Percentiles rank a stretch among this genome's conserved stretches.
phyloP scores from a whole-genome alignment of 352 stramenopile genomes.

The Globisporangium mamillatum region DNA sequence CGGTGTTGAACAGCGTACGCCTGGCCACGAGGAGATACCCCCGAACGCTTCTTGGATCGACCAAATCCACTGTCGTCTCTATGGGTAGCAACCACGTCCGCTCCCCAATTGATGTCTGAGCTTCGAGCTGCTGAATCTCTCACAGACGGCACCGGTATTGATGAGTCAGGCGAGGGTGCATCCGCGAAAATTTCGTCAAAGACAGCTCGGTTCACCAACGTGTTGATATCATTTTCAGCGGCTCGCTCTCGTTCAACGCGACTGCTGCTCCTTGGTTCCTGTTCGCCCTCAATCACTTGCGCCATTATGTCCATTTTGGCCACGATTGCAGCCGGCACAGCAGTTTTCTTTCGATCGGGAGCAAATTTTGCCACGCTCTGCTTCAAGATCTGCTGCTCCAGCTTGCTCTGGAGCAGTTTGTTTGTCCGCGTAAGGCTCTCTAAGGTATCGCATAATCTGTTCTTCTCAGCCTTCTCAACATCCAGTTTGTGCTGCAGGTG shows the following conservation, averaged over 20 bases:
- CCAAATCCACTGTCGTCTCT: neutral
- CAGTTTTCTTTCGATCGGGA: constrained; percentile 25
- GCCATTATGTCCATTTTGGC: neutral
- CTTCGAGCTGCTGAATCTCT: neutral
- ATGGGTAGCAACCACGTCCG: neutral
- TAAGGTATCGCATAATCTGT: constrained; percentile 32
- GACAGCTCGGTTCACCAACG: constrained; percentile 8
- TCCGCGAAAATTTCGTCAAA: neutral
- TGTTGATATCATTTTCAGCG: neutral
- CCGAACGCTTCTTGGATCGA: neutral
- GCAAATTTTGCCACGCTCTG: constrained; percentile 34
- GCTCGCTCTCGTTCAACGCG: neutral
- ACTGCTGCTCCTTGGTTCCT: neutral
- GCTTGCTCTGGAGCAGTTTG: constrained; percentile 51
- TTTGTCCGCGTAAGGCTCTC: constrained; percentile 62
- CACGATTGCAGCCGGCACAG: neutral
- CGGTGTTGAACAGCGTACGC: neutral
- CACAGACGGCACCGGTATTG: neutral
- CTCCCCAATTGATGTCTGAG: neutral
- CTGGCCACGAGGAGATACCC: neutral
- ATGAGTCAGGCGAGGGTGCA: neutral
- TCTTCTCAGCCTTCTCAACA: constrained; percentile 28
- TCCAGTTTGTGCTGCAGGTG: constrained; percentile 37
- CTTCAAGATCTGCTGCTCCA: constrained; percentile 72
- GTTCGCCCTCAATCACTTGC: neutral